Percentiles rank a stretch among this genome's conserved stretches.
These are phyloP conservation scores for Aegilops speltoides DNA, from an alignment of 176 grass and related monocot species.

Conservation along the genomic window DNA sequence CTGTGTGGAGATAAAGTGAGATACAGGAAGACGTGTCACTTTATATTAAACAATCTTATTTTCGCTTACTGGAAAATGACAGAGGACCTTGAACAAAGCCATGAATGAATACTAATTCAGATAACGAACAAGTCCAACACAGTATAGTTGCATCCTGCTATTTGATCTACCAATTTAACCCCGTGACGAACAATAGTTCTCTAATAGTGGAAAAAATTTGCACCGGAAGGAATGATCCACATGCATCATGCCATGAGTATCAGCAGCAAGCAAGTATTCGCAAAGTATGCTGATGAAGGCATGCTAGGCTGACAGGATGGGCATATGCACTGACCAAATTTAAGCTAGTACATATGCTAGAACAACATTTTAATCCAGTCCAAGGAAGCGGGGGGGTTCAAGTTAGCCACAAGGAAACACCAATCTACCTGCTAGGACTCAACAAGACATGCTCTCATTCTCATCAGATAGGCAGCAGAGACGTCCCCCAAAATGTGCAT, in stretches of 20 bases:
- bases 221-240: background rate
- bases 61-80: background rate
- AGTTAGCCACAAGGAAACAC: background rate
- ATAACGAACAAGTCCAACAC: background rate
- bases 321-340: background rate
- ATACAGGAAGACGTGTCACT: background rate
- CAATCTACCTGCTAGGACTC: background rate
- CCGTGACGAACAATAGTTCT: background rate
- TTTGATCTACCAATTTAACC: background rate
- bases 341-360: background rate
- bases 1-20: background rate
- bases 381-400: background rate
- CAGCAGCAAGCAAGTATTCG: background rate
- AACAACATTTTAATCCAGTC: background rate
- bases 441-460: background rate
- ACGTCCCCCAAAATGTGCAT: background rate
- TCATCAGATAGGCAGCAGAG: background rate
- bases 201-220: background rate
- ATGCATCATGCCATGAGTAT: background rate
- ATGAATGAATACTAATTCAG: background rate
- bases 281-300: background rate
- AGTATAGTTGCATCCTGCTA: background rate
- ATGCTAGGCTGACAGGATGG: background rate
- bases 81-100: background rate
- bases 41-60: background rate